Conservation (phyloP, 306 rosid genomes). For the Pterocarpus santalinus region DNA sequence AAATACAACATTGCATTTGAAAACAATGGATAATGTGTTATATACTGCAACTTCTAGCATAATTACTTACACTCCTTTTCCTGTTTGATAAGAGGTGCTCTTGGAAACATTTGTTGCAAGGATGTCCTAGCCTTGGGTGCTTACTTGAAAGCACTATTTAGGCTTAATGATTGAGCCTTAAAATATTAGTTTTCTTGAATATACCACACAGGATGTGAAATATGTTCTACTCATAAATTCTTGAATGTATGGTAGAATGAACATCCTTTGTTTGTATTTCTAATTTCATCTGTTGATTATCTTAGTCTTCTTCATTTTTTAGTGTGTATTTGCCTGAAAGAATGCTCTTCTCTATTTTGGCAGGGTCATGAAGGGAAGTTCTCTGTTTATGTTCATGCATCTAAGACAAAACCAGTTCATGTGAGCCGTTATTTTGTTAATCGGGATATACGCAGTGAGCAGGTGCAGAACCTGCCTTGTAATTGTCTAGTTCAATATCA, state of each 20-base stretch:
- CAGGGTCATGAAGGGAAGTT: slow-evolving; percentile 98
- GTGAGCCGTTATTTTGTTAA: slow-evolving; percentile 79
- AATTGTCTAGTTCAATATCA: slow-evolving; percentile 21
- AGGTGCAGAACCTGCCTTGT: slow-evolving; percentile 58
- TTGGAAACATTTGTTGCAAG: slow-evolving; percentile 16
- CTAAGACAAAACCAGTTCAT: slow-evolving; percentile 84
- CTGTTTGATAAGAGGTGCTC: slow-evolving; percentile 9
- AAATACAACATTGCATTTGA: slow-evolving; percentile 5
- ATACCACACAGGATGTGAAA: not conserved
- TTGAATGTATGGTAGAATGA: not conserved
- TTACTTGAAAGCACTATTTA: not conserved
- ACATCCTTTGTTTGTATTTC: slow-evolving; percentile 5
- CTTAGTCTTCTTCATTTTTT: slow-evolving; percentile 19
- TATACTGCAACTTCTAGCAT: slow-evolving; percentile 18
- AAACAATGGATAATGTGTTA: slow-evolving; percentile 27
- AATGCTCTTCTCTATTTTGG: slow-evolving; percentile 44
- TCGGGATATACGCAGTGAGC: slow-evolving; percentile 78
- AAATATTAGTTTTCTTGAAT: not conserved
- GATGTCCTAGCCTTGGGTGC: not conserved
- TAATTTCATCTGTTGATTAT: slow-evolving; percentile 33
- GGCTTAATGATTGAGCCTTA: not conserved
- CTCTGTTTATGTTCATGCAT: slow-evolving; percentile 94
- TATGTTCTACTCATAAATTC: slow-evolving; percentile 9
- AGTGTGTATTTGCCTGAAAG: slow-evolving; percentile 34
- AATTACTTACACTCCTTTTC: not conserved